Conservation (phyloP, 2,329 filamentous ascomycete species). For the Pleomassaria siparia region DNA sequence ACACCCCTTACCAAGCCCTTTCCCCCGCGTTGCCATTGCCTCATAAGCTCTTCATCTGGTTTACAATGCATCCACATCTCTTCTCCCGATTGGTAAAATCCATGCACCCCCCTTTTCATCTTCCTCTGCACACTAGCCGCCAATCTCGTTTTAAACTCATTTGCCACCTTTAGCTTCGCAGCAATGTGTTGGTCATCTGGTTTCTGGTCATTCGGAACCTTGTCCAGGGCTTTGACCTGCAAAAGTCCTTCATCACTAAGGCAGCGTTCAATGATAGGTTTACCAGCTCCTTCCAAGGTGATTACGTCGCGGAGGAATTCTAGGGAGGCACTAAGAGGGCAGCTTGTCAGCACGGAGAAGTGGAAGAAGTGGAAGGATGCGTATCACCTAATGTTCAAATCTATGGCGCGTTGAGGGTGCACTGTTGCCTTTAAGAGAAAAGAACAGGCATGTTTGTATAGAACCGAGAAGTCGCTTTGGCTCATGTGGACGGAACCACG, state of each 20-base stretch:
- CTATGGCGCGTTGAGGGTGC: constrained; percentile 63
- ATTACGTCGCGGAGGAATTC: constrained; percentile 61
- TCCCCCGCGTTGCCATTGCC: constrained; percentile 26
- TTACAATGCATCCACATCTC: constrained; percentile 59
- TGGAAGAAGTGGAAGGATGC: neutral
- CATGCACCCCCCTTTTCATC: constrained; percentile 37
- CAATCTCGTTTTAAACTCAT: constrained; percentile 58
- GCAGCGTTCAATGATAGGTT: constrained; percentile 51
- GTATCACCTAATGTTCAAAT: constrained; percentile 58
- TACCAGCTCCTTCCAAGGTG: constrained; percentile 39
- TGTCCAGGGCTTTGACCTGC: constrained; percentile 46
- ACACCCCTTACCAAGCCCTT: constrained; percentile 4
- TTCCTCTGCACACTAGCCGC: constrained; percentile 48
- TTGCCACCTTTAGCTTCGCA: constrained; percentile 57
- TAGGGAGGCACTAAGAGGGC: constrained; percentile 51
- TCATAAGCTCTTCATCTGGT: constrained; percentile 28
- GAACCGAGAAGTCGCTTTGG: constrained; percentile 66
- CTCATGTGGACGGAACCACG: constrained; percentile 65
- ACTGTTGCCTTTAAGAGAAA: constrained; percentile 64
- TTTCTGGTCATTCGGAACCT: constrained; percentile 55
- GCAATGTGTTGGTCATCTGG: constrained; percentile 63
- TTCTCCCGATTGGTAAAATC: constrained; percentile 45
- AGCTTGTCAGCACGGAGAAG: neutral
- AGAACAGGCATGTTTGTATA: constrained; percentile 63
- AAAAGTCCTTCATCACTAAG: constrained; percentile 59